Evolutionary conservation across 345 rosid species (phyloP), one percentile per base, ranked within the genome.

Genomic region (Euphorbia tirucalli): DNA sequence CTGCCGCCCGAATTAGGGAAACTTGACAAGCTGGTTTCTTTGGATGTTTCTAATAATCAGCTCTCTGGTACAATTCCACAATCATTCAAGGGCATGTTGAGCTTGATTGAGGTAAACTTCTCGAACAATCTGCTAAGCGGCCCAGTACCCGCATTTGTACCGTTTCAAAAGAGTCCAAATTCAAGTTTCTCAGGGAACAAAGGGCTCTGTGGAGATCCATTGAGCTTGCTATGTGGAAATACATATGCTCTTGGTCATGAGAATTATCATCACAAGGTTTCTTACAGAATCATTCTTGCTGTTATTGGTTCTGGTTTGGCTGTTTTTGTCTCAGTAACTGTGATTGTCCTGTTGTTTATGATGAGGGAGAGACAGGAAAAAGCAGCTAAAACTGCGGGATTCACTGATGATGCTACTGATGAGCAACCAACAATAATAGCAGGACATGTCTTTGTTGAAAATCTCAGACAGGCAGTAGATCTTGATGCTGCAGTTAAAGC

Each of bases 311-410:
- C 97, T 14, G 97, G 97, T 65, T 76, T 92, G 74, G 89, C 97
- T 1, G 97, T 95, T 32, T 95, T 95, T 75, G 77, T 83, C 60
- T 88, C 97, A 0, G 97, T 95, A 73, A 88, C 93, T 44, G 65
- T 90, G 32, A 93, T 95, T 74, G 97, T 95, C 80, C 74, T 92
- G 50, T 87, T 95, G 71, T 92, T 90, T 77, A 90, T 95, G 97
- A 82, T 90, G 88, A 85, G 99, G 85, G 99, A 95, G 79, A 92
- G 85, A 54, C 97, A 95, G 82, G 99, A 95, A 81, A 92, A 88
- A 80, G 91, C 76, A 3, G 86, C 90, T 61, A 88, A 88, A 78
- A 71, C 80, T 32, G 73, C 77, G 2, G 92, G 78, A 19, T 72
- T 77, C 67, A 85, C 52, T 46, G 96, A 92, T 49, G 82, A 85